phyloP scores from a whole-genome alignment of 2,329 filamentous ascomycete genomes.

The Dothistroma pini region DNA sequence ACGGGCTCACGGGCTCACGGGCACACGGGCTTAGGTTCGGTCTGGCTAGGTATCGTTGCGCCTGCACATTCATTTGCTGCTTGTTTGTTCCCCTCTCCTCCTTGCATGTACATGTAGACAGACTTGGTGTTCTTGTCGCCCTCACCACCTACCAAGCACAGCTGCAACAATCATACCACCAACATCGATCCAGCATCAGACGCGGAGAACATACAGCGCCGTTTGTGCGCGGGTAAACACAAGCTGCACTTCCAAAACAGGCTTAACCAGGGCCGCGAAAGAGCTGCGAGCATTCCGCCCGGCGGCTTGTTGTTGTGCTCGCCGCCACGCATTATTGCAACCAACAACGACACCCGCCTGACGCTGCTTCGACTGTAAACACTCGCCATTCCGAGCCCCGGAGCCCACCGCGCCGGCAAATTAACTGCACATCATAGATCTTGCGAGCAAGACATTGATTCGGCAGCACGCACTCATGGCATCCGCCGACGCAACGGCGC shows the following conservation, averaged over 20 bases:
- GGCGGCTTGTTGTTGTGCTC: background rate
- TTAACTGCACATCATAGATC: background rate
- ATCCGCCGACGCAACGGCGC: constrained; percentile 9
- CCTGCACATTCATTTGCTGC: background rate
- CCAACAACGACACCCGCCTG: background rate
- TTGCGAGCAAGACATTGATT: background rate
- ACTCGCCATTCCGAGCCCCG: background rate
- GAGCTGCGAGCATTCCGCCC: background rate
- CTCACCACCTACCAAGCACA: background rate
- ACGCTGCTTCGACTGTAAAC: background rate
- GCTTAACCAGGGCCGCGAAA: background rate
- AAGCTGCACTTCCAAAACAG: constrained; percentile 1
- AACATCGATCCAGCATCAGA: background rate
- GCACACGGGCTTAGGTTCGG: no score
- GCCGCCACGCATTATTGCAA: background rate
- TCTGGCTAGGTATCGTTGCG: background rate
- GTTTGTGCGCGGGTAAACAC: background rate
- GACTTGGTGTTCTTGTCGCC: background rate
- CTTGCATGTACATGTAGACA: no score
- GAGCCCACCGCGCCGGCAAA: no score
- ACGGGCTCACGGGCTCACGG: no score
- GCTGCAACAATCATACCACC: background rate
- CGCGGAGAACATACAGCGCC: background rate
- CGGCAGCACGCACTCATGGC: constrained; percentile 4
- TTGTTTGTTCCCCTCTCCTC: background rate